These are phyloP conservation scores for Amylocarpus encephaloides DNA, from an alignment of 2,329 filamentous ascomycete species.

Conservation along the genomic window DNA sequence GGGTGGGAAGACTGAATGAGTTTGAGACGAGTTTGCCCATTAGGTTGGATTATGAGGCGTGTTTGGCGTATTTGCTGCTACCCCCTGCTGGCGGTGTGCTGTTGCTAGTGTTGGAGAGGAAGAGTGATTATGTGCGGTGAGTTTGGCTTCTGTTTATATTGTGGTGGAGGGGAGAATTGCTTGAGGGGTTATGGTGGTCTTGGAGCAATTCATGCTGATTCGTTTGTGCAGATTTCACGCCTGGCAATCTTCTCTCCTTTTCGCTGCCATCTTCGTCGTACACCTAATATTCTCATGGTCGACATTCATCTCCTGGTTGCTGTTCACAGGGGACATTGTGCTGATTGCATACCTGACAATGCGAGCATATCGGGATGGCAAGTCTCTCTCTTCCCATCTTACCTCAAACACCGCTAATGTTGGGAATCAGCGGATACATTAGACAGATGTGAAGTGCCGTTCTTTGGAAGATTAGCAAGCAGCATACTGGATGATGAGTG, in stretches of 20 bases:
- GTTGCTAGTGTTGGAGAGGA: slow-evolving; percentile 79
- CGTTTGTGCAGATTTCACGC: slow-evolving; percentile 69
- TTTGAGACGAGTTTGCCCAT: slow-evolving; percentile 89
- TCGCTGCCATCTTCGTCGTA: slow-evolving; percentile 66
- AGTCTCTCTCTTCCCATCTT: slow-evolving; percentile 16
- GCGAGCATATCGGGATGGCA: slow-evolving; percentile 76
- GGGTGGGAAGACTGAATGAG: slow-evolving; percentile 58
- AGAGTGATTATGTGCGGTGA: slow-evolving; percentile 93
- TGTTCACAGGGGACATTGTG: slow-evolving; percentile 69
- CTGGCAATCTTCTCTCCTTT: slow-evolving; percentile 85
- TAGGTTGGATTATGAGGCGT: slow-evolving; percentile 83
- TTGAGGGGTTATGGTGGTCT: background rate
- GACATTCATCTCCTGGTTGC: slow-evolving; percentile 71
- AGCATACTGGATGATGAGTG: slow-evolving; percentile 83
- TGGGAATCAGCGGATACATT: slow-evolving; percentile 49
- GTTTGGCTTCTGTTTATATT: slow-evolving; percentile 24
- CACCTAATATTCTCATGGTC: slow-evolving; percentile 88
- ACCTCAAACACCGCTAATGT: slow-evolving; percentile 16
- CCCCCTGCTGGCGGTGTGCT: slow-evolving; percentile 83
- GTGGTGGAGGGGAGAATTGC: no score
- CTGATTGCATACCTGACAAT: slow-evolving; percentile 71
- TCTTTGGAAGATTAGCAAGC: slow-evolving; percentile 79
- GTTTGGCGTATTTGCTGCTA: slow-evolving; percentile 76
- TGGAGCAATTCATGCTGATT: slow-evolving; percentile 8
- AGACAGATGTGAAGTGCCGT: slow-evolving; percentile 61